phyloP scores from a whole-genome alignment of 495 filamentous ascomycete species.

The Annulohypoxylon nitens region DNA sequence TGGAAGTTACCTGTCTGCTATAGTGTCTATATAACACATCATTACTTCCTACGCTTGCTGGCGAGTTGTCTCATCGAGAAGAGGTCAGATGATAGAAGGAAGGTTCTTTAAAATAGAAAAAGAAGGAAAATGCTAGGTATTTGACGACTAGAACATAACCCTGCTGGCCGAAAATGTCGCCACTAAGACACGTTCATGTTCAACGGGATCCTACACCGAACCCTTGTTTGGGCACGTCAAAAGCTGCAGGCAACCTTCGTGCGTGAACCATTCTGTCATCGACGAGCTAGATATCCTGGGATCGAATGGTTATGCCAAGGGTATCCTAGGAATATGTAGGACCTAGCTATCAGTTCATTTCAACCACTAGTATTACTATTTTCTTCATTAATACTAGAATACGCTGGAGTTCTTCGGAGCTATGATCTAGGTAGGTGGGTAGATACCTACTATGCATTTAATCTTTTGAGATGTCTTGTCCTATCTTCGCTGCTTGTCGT shows the following conservation, averaged over 20 bases:
- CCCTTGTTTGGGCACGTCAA: slow-evolving; percentile 3
- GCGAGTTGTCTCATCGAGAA: not conserved
- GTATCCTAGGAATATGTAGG: not conserved
- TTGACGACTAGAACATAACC: not conserved
- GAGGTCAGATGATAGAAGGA: not conserved
- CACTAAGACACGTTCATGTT: not conserved
- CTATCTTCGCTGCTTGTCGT: not conserved
- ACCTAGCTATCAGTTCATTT: no score
- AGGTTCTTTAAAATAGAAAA: no score
- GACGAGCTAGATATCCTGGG: not conserved
- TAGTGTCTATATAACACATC: not conserved
- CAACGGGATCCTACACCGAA: slow-evolving; percentile 1
- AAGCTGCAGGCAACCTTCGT: slow-evolving; percentile 24
- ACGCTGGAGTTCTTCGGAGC: not conserved
- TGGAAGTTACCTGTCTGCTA: not conserved
- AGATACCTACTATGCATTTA: not conserved
- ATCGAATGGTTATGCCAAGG: not conserved
- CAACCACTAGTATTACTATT: not conserved
- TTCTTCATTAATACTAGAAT: not conserved
- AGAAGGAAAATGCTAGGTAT: not conserved
- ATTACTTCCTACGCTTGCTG: not conserved
- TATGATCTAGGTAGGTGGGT: not conserved
- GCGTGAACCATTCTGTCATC: slow-evolving; percentile 6
- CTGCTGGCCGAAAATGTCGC: not conserved
- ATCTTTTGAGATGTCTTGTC: not conserved